Conservation (phyloP, 257 asterid species). For the Fraxinus pennsylvanica region DNA sequence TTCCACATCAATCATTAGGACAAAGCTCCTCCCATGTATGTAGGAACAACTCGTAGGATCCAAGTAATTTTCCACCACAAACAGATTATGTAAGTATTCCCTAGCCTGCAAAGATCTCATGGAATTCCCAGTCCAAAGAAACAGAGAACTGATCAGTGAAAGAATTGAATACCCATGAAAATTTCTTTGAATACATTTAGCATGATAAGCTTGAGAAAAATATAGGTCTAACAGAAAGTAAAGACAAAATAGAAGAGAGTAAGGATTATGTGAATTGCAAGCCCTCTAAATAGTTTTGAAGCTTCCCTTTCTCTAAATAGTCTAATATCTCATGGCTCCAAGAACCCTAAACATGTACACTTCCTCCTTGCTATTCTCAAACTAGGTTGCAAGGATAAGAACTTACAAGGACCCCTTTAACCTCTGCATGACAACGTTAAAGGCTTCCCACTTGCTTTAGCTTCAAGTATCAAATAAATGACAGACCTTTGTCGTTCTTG, state of each 20-base stretch:
- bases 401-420: not conserved
- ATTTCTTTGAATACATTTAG: not conserved
- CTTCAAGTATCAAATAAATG: conserved; percentile 2
- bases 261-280: not conserved
- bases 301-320: not conserved
- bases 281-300: not conserved
- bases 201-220: not conserved
- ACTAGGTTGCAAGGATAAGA: not conserved
- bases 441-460: conserved; percentile 1
- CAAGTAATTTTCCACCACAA: not conserved
- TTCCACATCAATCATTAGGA: not conserved
- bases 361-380: not conserved
- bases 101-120: not conserved
- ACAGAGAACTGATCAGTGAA: not conserved
- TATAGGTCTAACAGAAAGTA: not conserved
- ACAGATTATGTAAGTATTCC: not conserved
- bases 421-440: not conserved
- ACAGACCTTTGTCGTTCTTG: not conserved
- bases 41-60: not conserved
- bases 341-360: not conserved
- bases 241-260: not conserved
- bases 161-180: not conserved
- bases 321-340: not conserved
- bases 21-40: not conserved
- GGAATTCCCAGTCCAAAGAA: not conserved